Evolutionary conservation across 768 basidiomycete genomes (phyloP).

Genomic region (Hypholoma fasciculare): DNA sequence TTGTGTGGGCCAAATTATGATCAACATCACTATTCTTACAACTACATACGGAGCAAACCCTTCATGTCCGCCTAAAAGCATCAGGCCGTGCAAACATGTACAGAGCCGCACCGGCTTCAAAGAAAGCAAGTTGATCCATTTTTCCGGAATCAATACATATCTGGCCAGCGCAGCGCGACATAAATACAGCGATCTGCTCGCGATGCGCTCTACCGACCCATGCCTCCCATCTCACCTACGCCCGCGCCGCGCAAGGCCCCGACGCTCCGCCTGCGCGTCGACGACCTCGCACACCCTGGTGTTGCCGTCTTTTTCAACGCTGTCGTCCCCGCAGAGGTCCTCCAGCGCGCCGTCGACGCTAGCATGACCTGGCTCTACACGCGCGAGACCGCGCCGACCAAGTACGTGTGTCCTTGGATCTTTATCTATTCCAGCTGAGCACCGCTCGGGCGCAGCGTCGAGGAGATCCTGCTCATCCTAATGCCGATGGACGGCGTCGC

Average conservation of each 20-base stretch:
- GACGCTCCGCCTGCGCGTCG: constrained; percentile 50
- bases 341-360: constrained; percentile 47
- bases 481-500: constrained; percentile 71
- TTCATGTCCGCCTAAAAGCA: too few relatives aligned
- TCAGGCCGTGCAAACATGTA: too few relatives aligned
- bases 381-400: constrained; percentile 32
- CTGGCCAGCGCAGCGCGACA: too few relatives aligned
- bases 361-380: constrained; percentile 44
- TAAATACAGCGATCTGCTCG: background rate
- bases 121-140: too few relatives aligned
- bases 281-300: constrained; percentile 59
- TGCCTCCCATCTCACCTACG: background rate
- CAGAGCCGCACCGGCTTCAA: too few relatives aligned
- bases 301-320: constrained; percentile 51
- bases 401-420: constrained; percentile 24
- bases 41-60: too few relatives aligned
- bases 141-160: too few relatives aligned
- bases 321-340: constrained; percentile 39
- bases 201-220: constrained; percentile 3
- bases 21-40: too few relatives aligned
- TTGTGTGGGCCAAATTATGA: too few relatives aligned
- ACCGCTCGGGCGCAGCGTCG: constrained; percentile 38
- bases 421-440: background rate
- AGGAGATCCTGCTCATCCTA: constrained; percentile 55
- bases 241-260: constrained; percentile 48